phyloP scores from a whole-genome alignment of 257 asterid genomes.

The Jacaranda copaia region DNA sequence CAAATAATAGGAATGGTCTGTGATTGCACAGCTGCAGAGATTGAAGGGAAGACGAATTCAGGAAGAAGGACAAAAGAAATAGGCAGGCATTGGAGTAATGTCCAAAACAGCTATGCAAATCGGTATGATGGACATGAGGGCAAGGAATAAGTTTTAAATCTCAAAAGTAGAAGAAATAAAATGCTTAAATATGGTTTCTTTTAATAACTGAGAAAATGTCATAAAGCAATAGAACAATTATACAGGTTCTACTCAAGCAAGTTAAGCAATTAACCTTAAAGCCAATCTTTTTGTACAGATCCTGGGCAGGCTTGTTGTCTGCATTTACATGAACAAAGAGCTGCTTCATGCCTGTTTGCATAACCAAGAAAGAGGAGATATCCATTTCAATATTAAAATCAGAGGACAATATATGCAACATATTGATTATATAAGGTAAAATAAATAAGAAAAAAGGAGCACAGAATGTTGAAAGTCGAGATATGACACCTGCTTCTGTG shows the following conservation, averaged over 20 bases:
- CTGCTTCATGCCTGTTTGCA: slow-evolving; percentile 72
- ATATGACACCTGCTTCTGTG: slow-evolving; percentile 56
- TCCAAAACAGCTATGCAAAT: background rate
- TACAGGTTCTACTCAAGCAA: slow-evolving; percentile 7
- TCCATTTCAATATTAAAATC: background rate
- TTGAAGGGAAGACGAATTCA: too few species aligned
- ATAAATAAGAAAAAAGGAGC: slow-evolving; percentile 11
- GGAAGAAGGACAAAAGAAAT: background rate
- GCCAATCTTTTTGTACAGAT: slow-evolving; percentile 78
- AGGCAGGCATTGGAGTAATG: slow-evolving; percentile 10
- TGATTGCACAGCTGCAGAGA: too few species aligned
- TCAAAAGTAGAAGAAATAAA: background rate
- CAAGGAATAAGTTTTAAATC: slow-evolving; percentile 20
- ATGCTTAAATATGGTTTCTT: background rate
- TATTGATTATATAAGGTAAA: slow-evolving; percentile 14
- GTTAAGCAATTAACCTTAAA: slow-evolving; percentile 60
- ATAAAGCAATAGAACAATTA: background rate
- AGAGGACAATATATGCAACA: slow-evolving; percentile 12
- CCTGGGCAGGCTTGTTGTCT: slow-evolving; percentile 78
- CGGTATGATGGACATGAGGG: slow-evolving; percentile 14
- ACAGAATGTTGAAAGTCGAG: slow-evolving; percentile 31
- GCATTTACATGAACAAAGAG: slow-evolving; percentile 86
- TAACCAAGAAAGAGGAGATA: slow-evolving; percentile 27
- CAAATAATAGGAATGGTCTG: too few species aligned
- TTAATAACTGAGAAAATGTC: slow-evolving; percentile 1